Evolutionary conservation across 257 asterid genomes (phyloP).

Genomic region (Solanum dulcamara): DNA sequence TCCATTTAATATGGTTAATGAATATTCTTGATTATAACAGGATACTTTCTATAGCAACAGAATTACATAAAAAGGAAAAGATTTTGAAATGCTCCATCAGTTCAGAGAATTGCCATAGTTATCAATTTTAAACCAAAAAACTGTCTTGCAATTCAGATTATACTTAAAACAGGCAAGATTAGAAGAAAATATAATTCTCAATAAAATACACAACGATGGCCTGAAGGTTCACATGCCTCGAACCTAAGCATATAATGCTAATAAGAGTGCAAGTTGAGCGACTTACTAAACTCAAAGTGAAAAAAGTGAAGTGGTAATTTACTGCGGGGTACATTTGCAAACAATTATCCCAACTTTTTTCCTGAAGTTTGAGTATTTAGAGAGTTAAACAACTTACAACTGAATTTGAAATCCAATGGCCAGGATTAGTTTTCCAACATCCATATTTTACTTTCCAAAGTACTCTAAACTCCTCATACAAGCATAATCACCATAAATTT

Average conservation of each 20-base stretch:
- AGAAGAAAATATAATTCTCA: background rate
- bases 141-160: background rate
- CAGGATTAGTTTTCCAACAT: background rate
- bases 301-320: background rate
- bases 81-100: background rate
- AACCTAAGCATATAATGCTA: background rate
- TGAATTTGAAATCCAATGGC: background rate
- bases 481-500: background rate
- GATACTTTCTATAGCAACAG: background rate
- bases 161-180: background rate
- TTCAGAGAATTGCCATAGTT: background rate
- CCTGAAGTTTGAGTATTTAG: background rate
- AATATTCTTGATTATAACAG: background rate
- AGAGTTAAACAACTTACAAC: background rate
- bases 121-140: background rate
- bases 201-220: background rate
- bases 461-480: background rate
- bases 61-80: background rate
- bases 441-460: background rate
- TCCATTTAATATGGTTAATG: background rate
- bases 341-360: background rate
- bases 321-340: background rate
- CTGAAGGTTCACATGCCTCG: background rate
- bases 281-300: background rate
- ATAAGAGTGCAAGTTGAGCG: background rate